Evolutionary conservation across 106 monocot genomes (phyloP).

Genomic region (Amphibolis antarctica): DNA sequence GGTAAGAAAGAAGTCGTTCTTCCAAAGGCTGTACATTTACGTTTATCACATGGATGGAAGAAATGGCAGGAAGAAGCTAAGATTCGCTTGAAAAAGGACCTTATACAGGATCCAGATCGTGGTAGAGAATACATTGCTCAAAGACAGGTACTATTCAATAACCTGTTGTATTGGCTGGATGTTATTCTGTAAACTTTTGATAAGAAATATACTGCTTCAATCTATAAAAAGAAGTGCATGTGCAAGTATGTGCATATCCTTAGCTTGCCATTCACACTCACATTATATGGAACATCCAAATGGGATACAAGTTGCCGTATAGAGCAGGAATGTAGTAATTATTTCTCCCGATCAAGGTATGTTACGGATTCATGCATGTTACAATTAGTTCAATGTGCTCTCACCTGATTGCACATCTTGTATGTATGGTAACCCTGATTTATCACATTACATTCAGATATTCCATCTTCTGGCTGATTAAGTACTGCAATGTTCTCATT

Average conservation of each 20-base stretch:
- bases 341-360: no score
- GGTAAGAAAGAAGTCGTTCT: constrained; percentile 59
- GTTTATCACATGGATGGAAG: constrained; percentile 81
- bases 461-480: no score
- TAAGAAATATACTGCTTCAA: neutral
- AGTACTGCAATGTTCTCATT: no score
- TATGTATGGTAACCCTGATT: no score
- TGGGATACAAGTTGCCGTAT: no score
- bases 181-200: neutral
- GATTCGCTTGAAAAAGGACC: constrained; percentile 46
- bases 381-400: no score
- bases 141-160: constrained; percentile 35
- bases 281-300: no score
- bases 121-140: constrained; percentile 43
- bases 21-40: constrained; percentile 52
- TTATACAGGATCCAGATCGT: constrained; percentile 36
- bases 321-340: no score
- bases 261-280: neutral
- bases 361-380: no score
- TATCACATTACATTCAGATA: no score
- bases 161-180: neutral
- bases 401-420: no score
- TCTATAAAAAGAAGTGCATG: neutral
- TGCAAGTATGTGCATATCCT: neutral
- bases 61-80: constrained; percentile 81